Percentiles rank a stretch among this genome's conserved stretches.
These are phyloP conservation scores for Schizochytrium sp. DNA, from an alignment of 108 stramenopile species.

Conservation along the genomic window DNA sequence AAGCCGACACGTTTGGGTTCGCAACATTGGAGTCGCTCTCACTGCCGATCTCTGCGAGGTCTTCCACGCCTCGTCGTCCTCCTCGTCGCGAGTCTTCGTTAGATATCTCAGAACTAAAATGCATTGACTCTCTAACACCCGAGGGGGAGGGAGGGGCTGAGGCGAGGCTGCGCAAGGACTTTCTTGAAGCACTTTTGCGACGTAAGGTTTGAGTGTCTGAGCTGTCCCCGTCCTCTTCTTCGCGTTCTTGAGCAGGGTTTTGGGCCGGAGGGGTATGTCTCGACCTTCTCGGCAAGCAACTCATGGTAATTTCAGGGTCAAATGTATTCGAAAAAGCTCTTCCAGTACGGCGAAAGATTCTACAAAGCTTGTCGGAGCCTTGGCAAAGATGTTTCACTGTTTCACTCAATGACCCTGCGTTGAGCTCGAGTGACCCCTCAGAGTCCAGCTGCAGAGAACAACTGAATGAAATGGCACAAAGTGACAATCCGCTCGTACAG, in stretches of 20 bases:
- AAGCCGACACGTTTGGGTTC: background rate
- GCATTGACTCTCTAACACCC: background rate
- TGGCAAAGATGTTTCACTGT: too few species aligned
- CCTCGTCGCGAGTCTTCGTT: background rate
- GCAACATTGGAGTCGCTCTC: background rate
- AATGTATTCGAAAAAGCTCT: too few species aligned
- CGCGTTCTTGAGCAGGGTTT: background rate
- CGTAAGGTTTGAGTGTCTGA: background rate
- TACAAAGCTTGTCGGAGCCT: too few species aligned
- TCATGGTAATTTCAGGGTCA: background rate
- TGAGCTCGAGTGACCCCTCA: too few species aligned
- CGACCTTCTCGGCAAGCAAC: background rate
- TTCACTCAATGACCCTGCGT: too few species aligned
- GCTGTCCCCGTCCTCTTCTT: background rate
- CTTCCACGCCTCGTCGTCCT: slow-evolving; percentile 21
- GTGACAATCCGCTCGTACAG: too few species aligned
- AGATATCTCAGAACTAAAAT: too few species aligned
- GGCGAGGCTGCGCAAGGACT: background rate
- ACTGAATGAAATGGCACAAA: too few species aligned
- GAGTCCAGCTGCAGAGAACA: too few species aligned
- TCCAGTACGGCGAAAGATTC: too few species aligned
- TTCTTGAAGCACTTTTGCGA: background rate
- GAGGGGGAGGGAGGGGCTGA: background rate
- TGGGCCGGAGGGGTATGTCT: background rate
- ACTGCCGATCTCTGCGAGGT: background rate